These are phyloP conservation scores for Solanum bulbocastanum DNA, from an alignment of 257 asterid species.

Conservation along the genomic window DNA sequence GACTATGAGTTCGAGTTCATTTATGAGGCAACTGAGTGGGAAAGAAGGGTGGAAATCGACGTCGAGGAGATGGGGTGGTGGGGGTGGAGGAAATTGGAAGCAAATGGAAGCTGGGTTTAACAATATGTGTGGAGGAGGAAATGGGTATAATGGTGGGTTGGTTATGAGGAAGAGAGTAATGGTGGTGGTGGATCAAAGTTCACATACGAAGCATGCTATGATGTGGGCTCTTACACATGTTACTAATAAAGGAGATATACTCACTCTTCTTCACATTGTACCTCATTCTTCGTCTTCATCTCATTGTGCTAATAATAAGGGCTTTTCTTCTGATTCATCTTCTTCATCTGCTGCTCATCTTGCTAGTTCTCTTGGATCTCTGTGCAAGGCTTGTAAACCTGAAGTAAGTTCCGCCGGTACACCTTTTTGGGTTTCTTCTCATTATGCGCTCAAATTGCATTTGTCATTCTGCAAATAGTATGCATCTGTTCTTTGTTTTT, in stretches of 20 bases:
- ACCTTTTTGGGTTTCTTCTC: neutral
- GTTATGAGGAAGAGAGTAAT: conserved; percentile 76
- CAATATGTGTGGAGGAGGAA: conserved; percentile 1
- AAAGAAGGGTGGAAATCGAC: conserved; percentile 61
- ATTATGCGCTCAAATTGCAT: neutral
- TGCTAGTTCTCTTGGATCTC: conserved; percentile 68
- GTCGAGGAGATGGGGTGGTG: conserved; percentile 53
- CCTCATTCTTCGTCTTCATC: conserved; percentile 18
- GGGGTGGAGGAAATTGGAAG: conserved; percentile 12
- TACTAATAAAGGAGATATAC: conserved; percentile 62
- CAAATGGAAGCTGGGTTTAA: conserved; percentile 34
- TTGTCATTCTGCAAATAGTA: neutral
- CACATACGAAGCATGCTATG: conserved; percentile 75
- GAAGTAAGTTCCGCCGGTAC: conserved; percentile 31
- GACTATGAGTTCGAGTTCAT: conserved; percentile 54
- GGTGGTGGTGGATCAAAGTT: conserved; percentile 79
- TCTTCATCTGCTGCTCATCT: conserved; percentile 32
- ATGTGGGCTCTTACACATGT: conserved; percentile 96
- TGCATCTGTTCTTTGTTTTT: neutral
- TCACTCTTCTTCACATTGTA: conserved; percentile 65
- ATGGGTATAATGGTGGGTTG: conserved; percentile 5
- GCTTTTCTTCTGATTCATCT: conserved; percentile 17
- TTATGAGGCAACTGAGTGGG: conserved; percentile 66
- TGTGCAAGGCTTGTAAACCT: conserved; percentile 81
- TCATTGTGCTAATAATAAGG: neutral